A percentile compares a stretch with the other conserved stretches of the same genome.
Conservation (phyloP, 306 rosid genomes). For the Vigna trinervia region DNA sequence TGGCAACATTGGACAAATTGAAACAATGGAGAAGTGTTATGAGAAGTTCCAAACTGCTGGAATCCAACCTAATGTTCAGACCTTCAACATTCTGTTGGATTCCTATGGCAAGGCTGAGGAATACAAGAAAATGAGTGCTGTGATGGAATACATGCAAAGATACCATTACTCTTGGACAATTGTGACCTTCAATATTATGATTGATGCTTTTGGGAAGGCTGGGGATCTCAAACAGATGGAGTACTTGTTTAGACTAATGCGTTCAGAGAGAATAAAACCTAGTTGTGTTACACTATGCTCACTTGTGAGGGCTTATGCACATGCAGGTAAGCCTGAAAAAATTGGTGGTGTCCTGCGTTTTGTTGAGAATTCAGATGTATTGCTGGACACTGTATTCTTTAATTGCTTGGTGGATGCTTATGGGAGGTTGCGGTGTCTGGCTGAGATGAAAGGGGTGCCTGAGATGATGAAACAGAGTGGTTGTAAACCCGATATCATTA, state of each 20-base stretch:
- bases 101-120: slow-evolving; percentile 76
- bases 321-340: slow-evolving; percentile 76
- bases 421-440: slow-evolving; percentile 71
- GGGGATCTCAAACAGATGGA: slow-evolving; percentile 96
- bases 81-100: slow-evolving; percentile 88
- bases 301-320: slow-evolving; percentile 84
- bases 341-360: slow-evolving; percentile 66
- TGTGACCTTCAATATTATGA: slow-evolving; percentile 82
- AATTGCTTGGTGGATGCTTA: slow-evolving; percentile 91
- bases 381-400: slow-evolving; percentile 74
- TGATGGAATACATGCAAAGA: slow-evolving; percentile 96
- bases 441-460: slow-evolving; percentile 81
- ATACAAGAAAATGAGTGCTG: slow-evolving; percentile 81
- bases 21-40: slow-evolving; percentile 93
- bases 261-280: slow-evolving; percentile 88
- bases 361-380: slow-evolving; percentile 80
- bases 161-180: slow-evolving; percentile 94
- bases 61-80: slow-evolving; percentile 82
- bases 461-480: slow-evolving; percentile 77
- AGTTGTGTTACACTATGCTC: slow-evolving; percentile 94
- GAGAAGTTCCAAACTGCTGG: slow-evolving; percentile 87
- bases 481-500: slow-evolving; percentile 80
- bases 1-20: slow-evolving; percentile 82
- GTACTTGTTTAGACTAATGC: slow-evolving; percentile 85
- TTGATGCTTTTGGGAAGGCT: slow-evolving; percentile 94